phyloP scores from a whole-genome alignment of 495 filamentous ascomycete species.

The Cairneyella variabilis region DNA sequence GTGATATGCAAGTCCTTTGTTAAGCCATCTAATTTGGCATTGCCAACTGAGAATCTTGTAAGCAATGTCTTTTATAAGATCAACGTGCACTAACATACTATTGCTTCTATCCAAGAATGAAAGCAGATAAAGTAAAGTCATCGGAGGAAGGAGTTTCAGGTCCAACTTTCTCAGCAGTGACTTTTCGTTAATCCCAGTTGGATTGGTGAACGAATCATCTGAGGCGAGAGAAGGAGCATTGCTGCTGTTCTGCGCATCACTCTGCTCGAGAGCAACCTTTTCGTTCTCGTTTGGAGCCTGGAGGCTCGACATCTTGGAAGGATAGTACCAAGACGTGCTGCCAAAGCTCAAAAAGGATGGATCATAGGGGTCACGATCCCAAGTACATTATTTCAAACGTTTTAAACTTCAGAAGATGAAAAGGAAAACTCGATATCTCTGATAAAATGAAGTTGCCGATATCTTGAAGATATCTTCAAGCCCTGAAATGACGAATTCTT shows the following conservation, averaged over 20 bases:
- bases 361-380: too few relatives aligned
- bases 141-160: conserved; percentile 56
- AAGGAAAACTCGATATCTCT: too few relatives aligned
- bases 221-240: conserved; percentile 12
- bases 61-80: conserved; percentile 11
- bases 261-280: conserved; percentile 8
- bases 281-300: conserved; percentile 3
- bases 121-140: conserved; percentile 66
- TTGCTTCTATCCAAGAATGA: conserved; percentile 76
- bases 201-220: conserved; percentile 27
- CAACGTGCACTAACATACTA: conserved; percentile 35
- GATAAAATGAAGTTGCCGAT: too few relatives aligned
- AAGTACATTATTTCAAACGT: too few relatives aligned
- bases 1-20: conserved; percentile 61
- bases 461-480: too few relatives aligned
- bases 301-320: not conserved
- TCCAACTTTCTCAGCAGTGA: conserved; percentile 64
- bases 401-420: too few relatives aligned
- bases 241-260: conserved; percentile 9
- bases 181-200: conserved; percentile 51
- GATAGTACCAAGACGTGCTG: too few relatives aligned
- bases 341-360: too few relatives aligned
- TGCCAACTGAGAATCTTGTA: conserved; percentile 31
- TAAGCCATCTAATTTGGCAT: conserved; percentile 59
- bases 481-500: too few relatives aligned